These are phyloP conservation scores for Cladosporium sp. DNA, from an alignment of 2,329 filamentous ascomycete species.

Conservation along the genomic window DNA sequence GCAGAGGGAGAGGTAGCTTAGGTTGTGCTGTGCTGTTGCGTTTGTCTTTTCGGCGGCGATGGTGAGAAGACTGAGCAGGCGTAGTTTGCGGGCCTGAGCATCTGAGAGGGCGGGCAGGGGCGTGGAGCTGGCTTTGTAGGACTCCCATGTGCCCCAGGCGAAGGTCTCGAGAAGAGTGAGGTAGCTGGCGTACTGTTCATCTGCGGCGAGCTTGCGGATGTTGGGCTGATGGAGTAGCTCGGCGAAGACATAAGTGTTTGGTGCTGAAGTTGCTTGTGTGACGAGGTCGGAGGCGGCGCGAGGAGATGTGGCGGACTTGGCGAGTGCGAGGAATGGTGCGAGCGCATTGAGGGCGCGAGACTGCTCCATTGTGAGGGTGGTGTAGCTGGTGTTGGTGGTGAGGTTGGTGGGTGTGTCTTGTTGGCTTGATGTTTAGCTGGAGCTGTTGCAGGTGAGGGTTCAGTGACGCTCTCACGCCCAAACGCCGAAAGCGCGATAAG, in stretches of 20 bases:
- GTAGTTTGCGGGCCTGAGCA: slow-evolving; percentile 78
- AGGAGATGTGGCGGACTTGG: slow-evolving; percentile 80
- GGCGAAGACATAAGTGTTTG: slow-evolving; percentile 88
- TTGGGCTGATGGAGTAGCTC: slow-evolving; percentile 83
- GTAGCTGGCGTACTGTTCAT: slow-evolving; percentile 63
- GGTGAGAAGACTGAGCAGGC: slow-evolving; percentile 83
- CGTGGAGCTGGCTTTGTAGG: slow-evolving; percentile 62
- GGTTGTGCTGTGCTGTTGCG: slow-evolving; percentile 38
- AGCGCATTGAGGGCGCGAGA: slow-evolving; percentile 60
- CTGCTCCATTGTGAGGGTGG: slow-evolving; percentile 61
- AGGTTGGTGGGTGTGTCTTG: not conserved
- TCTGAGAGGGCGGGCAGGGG: slow-evolving; percentile 70
- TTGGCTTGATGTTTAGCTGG: not conserved
- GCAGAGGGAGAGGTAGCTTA: slow-evolving; percentile 73
- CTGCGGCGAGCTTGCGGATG: slow-evolving; percentile 68
- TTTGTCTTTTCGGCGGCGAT: slow-evolving; percentile 62
- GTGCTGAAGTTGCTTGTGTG: slow-evolving; percentile 81
- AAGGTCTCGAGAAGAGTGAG: slow-evolving; percentile 82
- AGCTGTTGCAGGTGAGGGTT: not conserved
- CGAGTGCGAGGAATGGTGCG: slow-evolving; percentile 86
- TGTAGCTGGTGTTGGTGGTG: not conserved
- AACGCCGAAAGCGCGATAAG: slow-evolving; percentile 9
- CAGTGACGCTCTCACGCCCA: slow-evolving; percentile 1
- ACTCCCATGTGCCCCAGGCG: slow-evolving; percentile 83
- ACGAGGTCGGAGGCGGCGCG: slow-evolving; percentile 84